Base-by-base conservation (phyloP, 768 basidiomycete genomes). In the Chlorophyllum brunneum region DNA sequence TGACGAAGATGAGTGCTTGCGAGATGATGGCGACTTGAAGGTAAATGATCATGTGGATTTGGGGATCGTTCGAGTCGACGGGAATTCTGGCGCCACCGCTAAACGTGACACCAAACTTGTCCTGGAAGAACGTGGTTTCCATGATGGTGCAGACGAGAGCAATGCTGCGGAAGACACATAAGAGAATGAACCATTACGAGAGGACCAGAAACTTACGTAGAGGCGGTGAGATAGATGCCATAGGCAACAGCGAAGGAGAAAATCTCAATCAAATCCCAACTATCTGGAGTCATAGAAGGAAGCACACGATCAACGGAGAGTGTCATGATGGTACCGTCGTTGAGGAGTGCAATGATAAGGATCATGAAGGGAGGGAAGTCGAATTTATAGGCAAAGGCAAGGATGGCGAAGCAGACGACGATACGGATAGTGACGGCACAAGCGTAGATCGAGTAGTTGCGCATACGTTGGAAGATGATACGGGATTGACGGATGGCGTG, bases 321-420 rank as follows among this genome's bases (percentile, higher is more conserved):
- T 10, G 95, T 98, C 94, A 98, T 97, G 79, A 98, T 98, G 58
- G 95, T 98, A 67, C 95, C 95, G 65, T 98, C 95, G 71, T 98
- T 98, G 56, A 97, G 76, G 26, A 98, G 81, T 52, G 95, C 95
- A 59, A 98, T 95, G 71, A 98, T 90, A 68, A 98, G 88, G 59
- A 98, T 83, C 95, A 98, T 98, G 83, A 98, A 98, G 13, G 95
- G 93, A 62, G 95, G 95, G 91, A 98, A 98, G 71, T 97, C 91
- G 71, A 95, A 94, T 77, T 86, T 83, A 85, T 93, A 98, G 30
- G 87, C 89, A 69, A 98, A 98, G 39, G 92, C 90, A 65, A 98
- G 79, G 74, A 98, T 84, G 59, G 93, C 86, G 74, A 98, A 98
- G 71, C 91, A 94, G 61, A 97, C 90, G 62, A 98, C 95, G 70